phyloP scores from a whole-genome alignment of 2,329 filamentous ascomycete genomes.

The Trichophyton equinum region DNA sequence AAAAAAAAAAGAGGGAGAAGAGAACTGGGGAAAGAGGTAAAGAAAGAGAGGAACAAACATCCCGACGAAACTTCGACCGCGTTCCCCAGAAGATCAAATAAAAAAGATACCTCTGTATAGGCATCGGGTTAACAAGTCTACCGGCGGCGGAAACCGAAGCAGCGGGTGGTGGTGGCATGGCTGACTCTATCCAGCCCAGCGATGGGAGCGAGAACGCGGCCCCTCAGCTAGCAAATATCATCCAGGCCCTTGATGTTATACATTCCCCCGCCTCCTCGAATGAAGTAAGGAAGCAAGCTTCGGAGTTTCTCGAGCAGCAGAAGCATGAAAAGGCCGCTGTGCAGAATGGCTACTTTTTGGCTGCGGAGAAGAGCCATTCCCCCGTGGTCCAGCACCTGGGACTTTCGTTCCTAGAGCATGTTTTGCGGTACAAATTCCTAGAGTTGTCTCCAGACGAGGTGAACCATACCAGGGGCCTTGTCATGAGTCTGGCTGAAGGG shows the following conservation, averaged over 20 bases:
- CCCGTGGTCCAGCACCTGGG: constrained; percentile 86
- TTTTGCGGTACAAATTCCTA: constrained; percentile 73
- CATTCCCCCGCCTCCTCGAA: constrained; percentile 74
- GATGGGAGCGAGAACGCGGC: neutral
- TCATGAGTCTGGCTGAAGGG: constrained; percentile 63
- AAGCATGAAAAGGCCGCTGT: constrained; percentile 71
- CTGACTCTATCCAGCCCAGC: neutral
- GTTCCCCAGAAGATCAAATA: neutral
- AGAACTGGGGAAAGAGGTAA: too few relatives aligned
- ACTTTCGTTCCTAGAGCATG: constrained; percentile 78
- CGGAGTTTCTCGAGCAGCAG: constrained; percentile 71
- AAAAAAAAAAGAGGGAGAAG: too few relatives aligned
- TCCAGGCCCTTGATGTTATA: constrained; percentile 74
- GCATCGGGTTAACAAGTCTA: neutral
- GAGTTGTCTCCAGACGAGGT: constrained; percentile 59
- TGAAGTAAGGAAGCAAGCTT: constrained; percentile 66
- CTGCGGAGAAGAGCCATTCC: constrained; percentile 60
- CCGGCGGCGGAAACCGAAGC: neutral
- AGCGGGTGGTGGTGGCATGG: neutral
- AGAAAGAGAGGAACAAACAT: too few relatives aligned
- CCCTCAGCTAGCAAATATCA: constrained; percentile 40
- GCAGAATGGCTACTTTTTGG: constrained; percentile 71
- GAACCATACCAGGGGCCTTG: constrained; percentile 57
- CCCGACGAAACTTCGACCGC: neutral
- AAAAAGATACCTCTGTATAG: neutral